Base-by-base conservation (phyloP, 371 early-diverging fungal species). In the Haplosporangium sp. region DNA sequence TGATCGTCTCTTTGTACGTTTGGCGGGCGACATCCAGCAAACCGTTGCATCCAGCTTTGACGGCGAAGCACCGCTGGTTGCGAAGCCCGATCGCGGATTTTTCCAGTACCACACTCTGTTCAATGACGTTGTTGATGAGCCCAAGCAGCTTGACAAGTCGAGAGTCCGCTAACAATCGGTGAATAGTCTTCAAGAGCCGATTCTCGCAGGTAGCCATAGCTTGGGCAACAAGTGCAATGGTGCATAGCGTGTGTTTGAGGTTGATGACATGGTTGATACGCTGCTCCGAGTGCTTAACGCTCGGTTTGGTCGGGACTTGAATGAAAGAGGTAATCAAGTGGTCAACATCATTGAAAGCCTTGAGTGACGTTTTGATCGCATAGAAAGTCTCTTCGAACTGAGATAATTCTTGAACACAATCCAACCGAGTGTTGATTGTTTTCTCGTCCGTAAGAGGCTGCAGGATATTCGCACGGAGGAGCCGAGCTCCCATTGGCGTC, bases 1-100 rank as follows among this genome's bases (percentile, higher is more conserved):
- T 87, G 18, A 91, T 90, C 3, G 90, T 86, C 80, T 96, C 96
- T 69, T 91, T 90, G 80, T 94, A 96, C 0, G 95, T 92, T 77
- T 93, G 92, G 2, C 95, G 83, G 6, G 95, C 95, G 47, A 97
- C 95, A 79, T 97, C 98, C 13, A 97, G 86, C 42, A 97, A 82
- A 0, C 95, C 95, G 74, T 94, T 94, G 43, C 92, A 87, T 0
- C 95, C 95, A 6, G 94, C 87, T 89, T 93, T 94, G 42, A 94
- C 87, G 1, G 94, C 93, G 72, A 92, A 92, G 55, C 95, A 95
- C 41, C 95, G 86, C 74, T 95, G 96, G 70, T 96, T 94, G 54
- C 94, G 84, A 51, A 95, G 71, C 12, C 92, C 95, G 6, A 94
- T 81, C 11, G 92, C 84, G 1, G 86, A 87, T 64, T 90, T 95